A percentile compares a stretch with the other conserved stretches of the same genome.
phyloP scores from a whole-genome alignment of 2,329 filamentous ascomycete genomes.

The Aureobasidium pullulans region DNA sequence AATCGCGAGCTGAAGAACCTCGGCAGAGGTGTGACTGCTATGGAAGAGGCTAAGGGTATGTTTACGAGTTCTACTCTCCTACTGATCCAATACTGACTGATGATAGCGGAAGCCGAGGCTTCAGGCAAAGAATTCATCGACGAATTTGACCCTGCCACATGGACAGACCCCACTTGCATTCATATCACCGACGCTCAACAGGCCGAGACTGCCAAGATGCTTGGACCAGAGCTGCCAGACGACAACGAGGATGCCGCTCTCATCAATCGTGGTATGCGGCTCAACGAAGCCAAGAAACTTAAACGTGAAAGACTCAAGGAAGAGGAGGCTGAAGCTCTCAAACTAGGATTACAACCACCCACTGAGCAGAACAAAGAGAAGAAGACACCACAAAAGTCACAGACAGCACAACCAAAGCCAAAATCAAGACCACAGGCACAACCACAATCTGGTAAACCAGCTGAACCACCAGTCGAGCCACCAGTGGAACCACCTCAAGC shows the following conservation, averaged over 20 bases:
- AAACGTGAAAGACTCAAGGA: conserved; percentile 51
- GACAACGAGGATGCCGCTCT: conserved; percentile 49
- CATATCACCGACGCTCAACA: conserved; percentile 28
- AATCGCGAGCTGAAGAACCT: conserved; percentile 66
- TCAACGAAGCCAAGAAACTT: conserved; percentile 70
- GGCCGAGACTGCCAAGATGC: conserved; percentile 25
- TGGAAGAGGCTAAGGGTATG: conserved; percentile 28
- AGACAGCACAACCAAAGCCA: not conserved
- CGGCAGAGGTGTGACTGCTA: conserved; percentile 47
- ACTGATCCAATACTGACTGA: conserved; percentile 22
- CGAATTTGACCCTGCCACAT: conserved; percentile 35
- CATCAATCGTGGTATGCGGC: conserved; percentile 67
- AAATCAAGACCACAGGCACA: not conserved
- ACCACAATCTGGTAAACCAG: not conserved
- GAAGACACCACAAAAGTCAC: not conserved
- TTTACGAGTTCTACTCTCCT: conserved; percentile 24
- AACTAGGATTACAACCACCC: not conserved
- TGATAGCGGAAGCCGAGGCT: conserved; percentile 56
- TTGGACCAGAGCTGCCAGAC: conserved; percentile 20
- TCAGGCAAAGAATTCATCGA: conserved; percentile 59
- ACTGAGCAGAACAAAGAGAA: conserved; percentile 1
- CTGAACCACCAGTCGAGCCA: not conserved
- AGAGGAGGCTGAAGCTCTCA: not conserved
- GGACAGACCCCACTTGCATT: conserved; percentile 29
- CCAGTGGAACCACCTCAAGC: not conserved